Base-by-base conservation (phyloP, 148 eudicot genomes). In the Rhododendron ferrugineum region DNA sequence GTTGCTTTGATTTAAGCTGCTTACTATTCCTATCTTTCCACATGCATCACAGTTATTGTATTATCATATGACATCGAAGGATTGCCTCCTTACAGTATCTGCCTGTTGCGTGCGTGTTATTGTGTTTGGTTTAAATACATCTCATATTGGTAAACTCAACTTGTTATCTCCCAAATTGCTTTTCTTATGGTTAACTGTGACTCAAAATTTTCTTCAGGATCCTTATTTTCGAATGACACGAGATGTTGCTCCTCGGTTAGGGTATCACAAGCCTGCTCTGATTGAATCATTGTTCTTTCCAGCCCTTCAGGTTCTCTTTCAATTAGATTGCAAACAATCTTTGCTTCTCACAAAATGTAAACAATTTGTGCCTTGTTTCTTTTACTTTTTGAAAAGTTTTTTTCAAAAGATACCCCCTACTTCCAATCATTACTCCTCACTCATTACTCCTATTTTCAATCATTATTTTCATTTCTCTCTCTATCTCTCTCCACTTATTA, bases 191-290 rank as follows among this genome's bases (percentile, higher is more conserved):
- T 11, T 77, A 40, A 64, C 54, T 81, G 82, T 75, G 82, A 64
- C 84, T 80, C 32, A 64, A 75, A 72, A 54, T 60, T 76, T 86
- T 87, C 50, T 58, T 83, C 93, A 97, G 99, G 99, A 97, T 91
- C 99, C 99, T 85, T 97, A 94, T 90, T 97, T 97, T 87, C 87
- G 99, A 88, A 95, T 97, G 99, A 95, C 99, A n/a, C 89, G 99
- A 82, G 99, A 97, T 90, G 99, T 97, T 85, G 99, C 99, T 87
- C 99, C 99, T 80, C 93, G 98, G 60, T 56, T 97, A 86, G 98
- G 98, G 60, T 94, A 93, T 90, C 91, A 93, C 89, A 97, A 97
- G 88, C 99, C 99, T 87, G 93, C 99, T 11, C 86, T 97, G 87
- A 95, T 97, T 49, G 99, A 97, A 85, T 95, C 99, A 83, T 87